Evolutionary conservation across 225 moss, liverwort and hornwort species (phyloP).

Genomic region (Lunularia cruciata): DNA sequence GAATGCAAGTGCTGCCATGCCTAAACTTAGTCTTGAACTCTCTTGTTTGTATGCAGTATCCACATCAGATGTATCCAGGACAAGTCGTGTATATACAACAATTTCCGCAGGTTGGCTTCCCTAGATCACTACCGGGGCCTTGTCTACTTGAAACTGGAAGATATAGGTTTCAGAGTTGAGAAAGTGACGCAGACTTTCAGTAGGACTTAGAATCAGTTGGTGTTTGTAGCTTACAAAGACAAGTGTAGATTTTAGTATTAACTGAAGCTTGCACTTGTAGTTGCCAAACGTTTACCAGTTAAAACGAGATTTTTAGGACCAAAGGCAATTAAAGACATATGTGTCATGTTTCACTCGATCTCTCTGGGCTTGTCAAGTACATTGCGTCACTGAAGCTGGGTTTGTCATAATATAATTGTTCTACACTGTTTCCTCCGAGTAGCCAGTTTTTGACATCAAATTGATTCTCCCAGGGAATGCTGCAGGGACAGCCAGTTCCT

Average conservation of each 20-base stretch:
- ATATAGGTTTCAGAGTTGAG: constrained; percentile 11
- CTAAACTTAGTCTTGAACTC: not conserved
- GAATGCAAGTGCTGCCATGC: not conserved
- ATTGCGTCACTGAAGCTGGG: constrained; percentile 1
- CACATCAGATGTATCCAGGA: constrained; percentile 67
- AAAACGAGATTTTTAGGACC: constrained; percentile 3
- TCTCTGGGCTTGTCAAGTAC: not conserved
- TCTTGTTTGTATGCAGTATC: constrained; percentile 52
- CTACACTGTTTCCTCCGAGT: not conserved
- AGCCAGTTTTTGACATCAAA: not conserved
- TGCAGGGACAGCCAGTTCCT: constrained; percentile 76
- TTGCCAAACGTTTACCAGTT: constrained; percentile 8
- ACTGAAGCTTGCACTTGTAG: constrained; percentile 3
- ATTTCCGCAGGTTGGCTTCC: constrained; percentile 56
- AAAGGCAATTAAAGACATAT: constrained; percentile 1
- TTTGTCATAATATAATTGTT: not conserved
- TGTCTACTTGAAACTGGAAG: constrained; percentile 7
- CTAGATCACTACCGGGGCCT: not conserved
- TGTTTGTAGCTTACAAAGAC: not conserved
- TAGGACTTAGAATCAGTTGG: constrained; percentile 2
- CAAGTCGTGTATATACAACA: constrained; percentile 64
- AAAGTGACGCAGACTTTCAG: not conserved
- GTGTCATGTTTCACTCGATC: not conserved
- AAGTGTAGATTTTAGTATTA: not conserved
- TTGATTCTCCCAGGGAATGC: constrained; percentile 57